These are phyloP conservation scores for Calonectria multiphialidica DNA, from an alignment of 2,329 filamentous ascomycete species.

Conservation along the genomic window DNA sequence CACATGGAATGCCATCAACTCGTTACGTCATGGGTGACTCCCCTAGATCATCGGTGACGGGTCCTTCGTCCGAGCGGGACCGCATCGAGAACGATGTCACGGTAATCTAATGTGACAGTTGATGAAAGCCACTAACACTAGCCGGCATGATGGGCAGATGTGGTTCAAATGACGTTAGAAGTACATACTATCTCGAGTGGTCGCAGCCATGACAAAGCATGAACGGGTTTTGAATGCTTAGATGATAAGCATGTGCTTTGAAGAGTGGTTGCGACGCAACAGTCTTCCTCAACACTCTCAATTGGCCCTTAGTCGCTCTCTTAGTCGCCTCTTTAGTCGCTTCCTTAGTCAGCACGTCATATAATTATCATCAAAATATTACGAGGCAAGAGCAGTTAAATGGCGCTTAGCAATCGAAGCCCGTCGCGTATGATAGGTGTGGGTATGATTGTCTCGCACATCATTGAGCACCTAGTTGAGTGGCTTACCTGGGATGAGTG, in stretches of 20 bases:
- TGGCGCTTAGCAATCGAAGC: background rate
- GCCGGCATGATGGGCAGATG: background rate
- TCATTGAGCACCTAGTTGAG: background rate
- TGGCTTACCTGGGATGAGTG: background rate
- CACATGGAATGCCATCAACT: background rate
- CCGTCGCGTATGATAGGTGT: background rate
- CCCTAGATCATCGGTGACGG: background rate
- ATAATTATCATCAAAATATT: background rate
- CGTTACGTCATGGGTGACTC: background rate
- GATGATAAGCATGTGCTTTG: constrained; percentile 14
- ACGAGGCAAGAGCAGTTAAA: background rate
- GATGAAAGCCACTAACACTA: background rate
- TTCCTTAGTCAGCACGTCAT: background rate
- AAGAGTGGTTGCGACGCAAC: background rate
- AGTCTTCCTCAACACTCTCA: background rate
- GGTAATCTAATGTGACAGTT: background rate
- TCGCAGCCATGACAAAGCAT: background rate
- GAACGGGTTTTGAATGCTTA: background rate
- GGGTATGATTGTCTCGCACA: background rate
- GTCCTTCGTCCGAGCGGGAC: background rate
- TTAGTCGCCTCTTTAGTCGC: background rate
- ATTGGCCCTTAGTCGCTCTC: background rate
- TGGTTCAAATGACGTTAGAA: background rate
- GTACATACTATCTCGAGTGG: background rate
- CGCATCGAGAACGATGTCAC: background rate